Evolutionary conservation across 129 eudicot species (phyloP), one percentile per base, ranked within the genome.

Genomic region (Cynara cardunculus): DNA sequence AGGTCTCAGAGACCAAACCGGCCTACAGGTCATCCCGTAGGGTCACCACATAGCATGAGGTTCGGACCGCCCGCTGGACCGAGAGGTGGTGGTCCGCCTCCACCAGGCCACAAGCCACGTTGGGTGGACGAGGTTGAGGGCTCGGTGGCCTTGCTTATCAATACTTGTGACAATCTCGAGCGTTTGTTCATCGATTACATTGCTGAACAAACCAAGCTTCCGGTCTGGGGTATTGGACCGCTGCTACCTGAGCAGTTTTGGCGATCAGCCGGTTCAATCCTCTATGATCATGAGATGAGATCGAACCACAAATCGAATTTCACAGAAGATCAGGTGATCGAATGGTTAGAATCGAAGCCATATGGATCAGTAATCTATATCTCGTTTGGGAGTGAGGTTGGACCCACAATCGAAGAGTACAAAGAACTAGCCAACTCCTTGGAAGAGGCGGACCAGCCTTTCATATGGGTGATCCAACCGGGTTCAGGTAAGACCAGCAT

Each of bases 321-420:
- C 83, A 77, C 90, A 3, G 97, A 92, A 74, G 89, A 88, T 4
- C 87, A 92, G 69, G 93, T 90, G 37, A 37, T 86, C 70, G 81
- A 87, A 28, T 92, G 97, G 96, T 21, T 92, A 64, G 87, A 90
- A 27, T 75, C 89, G 8, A 92, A 90, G 79, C 84, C 90, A 18
- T 16, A 25, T 7, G 85, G 73, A 24, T 92, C 97, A 0, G 96
- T 90, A 7, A 84, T 92, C 64, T 92, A 92, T 30, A 79, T 92
- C 37, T 90, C 96, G 2, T 92, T 92, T 53, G 97, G 97, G 5
- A 92, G 96, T 30, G 97, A 92, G 53, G 96, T 92, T 31, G 90
- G 93, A 5, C 96, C 97, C 22, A 65, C 91, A 2, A 11, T 67
- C 25, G 93, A 90, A 19, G 93, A 90, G 37, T 90, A 88, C 56